Conservation (phyloP, 148 eudicot genomes). For the Chenopodium formosanum region DNA sequence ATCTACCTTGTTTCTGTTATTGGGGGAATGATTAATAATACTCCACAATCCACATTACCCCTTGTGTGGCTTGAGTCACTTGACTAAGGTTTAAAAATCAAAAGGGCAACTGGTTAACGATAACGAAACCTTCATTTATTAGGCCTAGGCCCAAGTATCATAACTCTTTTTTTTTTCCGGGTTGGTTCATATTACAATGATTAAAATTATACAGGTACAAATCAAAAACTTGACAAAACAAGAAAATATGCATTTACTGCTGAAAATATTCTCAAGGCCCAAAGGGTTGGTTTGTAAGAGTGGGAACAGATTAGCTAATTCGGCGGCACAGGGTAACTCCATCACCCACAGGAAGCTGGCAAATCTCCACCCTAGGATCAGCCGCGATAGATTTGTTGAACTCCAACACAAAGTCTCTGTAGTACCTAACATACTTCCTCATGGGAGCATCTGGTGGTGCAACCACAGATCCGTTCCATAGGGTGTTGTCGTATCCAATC, state of each 20-base stretch:
- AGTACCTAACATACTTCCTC: conserved; percentile 64
- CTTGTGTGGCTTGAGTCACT: background rate
- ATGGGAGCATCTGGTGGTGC: conserved; percentile 62
- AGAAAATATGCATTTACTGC: background rate
- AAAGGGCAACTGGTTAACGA: background rate
- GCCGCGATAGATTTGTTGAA: conserved; percentile 62
- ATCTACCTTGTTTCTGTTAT: too few species aligned
- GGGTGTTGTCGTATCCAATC: conserved; percentile 77
- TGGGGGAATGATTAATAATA: background rate
- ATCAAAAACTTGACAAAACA: background rate
- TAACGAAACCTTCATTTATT: conserved; percentile 6
- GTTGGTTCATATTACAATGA: background rate
- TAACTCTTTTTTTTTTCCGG: background rate
- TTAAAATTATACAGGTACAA: background rate
- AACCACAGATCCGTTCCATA: conserved; percentile 71
- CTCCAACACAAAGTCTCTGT: conserved; percentile 64
- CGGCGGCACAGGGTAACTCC: conserved; percentile 73
- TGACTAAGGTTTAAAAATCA: background rate
- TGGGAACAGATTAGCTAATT: conserved; percentile 31
- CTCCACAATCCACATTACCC: background rate
- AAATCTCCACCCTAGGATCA: conserved; percentile 73
- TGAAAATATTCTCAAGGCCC: background rate
- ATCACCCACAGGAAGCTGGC: conserved; percentile 67
- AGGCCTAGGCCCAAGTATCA: background rate
- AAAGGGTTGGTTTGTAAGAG: background rate